Evolutionary conservation across 257 asterid species (phyloP).

Genomic region (Solanum ossicruentum): DNA sequence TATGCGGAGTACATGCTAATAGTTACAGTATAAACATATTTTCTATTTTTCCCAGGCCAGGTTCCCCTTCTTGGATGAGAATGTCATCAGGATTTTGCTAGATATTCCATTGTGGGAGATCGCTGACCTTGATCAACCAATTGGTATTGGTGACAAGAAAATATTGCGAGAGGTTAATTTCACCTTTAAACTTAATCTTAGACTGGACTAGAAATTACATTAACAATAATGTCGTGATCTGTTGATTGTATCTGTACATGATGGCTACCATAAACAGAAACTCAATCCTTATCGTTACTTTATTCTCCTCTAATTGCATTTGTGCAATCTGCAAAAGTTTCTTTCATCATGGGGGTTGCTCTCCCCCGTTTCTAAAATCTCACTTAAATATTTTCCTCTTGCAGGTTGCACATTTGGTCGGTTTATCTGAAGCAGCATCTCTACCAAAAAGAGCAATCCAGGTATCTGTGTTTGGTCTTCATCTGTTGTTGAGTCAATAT

Average conservation of each 20-base stretch:
- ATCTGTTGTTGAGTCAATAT: neutral
- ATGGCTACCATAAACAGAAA: neutral
- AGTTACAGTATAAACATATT: neutral
- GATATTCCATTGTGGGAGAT: slow-evolving; percentile 91
- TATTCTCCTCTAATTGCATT: neutral
- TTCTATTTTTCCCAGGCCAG: slow-evolving; percentile 46
- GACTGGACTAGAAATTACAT: neutral
- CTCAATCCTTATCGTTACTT: neutral
- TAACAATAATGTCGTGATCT: neutral
- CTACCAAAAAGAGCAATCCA: slow-evolving; percentile 95
- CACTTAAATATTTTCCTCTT: neutral
- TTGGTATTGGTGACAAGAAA: slow-evolving; percentile 82
- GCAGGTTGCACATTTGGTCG: slow-evolving; percentile 79
- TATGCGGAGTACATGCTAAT: neutral
- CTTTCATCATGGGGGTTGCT: neutral
- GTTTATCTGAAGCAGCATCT: slow-evolving; percentile 61
- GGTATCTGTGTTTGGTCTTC: slow-evolving; percentile 23
- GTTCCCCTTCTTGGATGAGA: slow-evolving; percentile 90
- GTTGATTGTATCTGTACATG: neutral
- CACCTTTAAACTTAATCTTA: neutral
- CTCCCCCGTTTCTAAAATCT: neutral
- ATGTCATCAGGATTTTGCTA: slow-evolving; percentile 69
- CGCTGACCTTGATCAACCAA: slow-evolving; percentile 79
- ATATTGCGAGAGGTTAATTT: slow-evolving; percentile 67
- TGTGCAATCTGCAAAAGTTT: neutral